phyloP scores from a whole-genome alignment of 345 rosid genomes.

The Syzygium aqueum region DNA sequence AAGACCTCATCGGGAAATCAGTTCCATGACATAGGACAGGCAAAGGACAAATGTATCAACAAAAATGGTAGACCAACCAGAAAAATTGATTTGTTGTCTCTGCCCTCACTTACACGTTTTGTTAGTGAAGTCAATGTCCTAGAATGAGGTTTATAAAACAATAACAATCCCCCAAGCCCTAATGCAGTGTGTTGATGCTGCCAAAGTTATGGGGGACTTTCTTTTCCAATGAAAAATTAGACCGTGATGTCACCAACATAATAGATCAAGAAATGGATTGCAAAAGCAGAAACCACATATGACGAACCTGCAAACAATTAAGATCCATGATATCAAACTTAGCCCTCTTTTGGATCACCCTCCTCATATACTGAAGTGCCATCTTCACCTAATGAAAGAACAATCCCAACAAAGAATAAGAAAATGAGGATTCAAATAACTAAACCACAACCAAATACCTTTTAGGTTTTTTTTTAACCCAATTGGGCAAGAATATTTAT shows the following conservation, averaged over 20 bases:
- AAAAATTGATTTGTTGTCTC: background rate
- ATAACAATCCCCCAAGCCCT: background rate
- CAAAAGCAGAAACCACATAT: background rate
- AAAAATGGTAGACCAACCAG: background rate
- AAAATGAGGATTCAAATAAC: background rate
- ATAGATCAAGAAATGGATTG: background rate
- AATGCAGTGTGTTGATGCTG: background rate
- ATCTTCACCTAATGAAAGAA: slow-evolving; percentile 55
- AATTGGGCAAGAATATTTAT: background rate
- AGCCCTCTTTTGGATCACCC: slow-evolving; percentile 79
- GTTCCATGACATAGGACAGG: background rate
- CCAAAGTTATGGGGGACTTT: background rate
- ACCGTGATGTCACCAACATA: background rate
- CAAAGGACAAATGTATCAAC: background rate
- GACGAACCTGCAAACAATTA: slow-evolving; percentile 77
- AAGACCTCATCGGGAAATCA: background rate
- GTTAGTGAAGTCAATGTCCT: background rate
- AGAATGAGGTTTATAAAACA: background rate
- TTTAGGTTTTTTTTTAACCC: background rate
- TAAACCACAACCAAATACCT: background rate
- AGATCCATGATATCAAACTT: slow-evolving; percentile 96
- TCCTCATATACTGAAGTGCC: slow-evolving; percentile 94
- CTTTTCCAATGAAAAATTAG: background rate
- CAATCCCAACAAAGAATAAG: background rate
- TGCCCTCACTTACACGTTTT: background rate